Base-by-base conservation (phyloP, 148 eudicot species). In the Nepenthes mirabilis region DNA sequence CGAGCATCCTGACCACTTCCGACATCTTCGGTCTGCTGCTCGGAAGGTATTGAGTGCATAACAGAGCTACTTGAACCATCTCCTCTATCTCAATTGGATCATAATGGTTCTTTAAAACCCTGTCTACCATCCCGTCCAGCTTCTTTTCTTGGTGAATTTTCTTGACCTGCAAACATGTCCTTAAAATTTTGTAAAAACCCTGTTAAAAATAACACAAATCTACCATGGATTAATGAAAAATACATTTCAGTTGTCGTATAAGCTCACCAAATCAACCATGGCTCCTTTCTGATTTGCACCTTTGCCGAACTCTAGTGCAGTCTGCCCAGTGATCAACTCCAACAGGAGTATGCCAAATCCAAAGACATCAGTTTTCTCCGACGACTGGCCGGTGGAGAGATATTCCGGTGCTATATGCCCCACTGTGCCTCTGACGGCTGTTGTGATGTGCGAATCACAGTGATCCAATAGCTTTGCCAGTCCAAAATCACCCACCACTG, bases 1-100 rank as follows among this genome's bases (percentile, higher is more conserved):
- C 96, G 5, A 93, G 82, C 98, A 93, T 88, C 45, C 96, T 70
- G 37, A 88, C 86, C 37, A 93, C 96, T 77, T 93, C 98, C 1
- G 96, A 88, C 98, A 93, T 93, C 71, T 76, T 93, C 1, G 98
- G 98, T 56, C 98, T 83, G 13, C 83, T 72, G 36, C 74, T 78
- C 1, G 98, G 91, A 33, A 83, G 86, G 64, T 80, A 88, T 59
- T 88, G 98, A 5, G 96, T 93, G 65, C 98, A 86, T 62, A 93
- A 65, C 14, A 88, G 82, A 49, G 98, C 98, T 47, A 93, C 96
- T 79, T 82, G 86, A 34, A 86, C 88, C 65, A 85, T 88, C 74
- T 93, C 98, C 71, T 93, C 96, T 2, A 93, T 77, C 78, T 93
- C 98, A 2, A 93, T 77, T 36, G 72, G 57, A 50, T 93, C 98